Evolutionary conservation across 1,284 basidiomycete genomes (phyloP), one percentile per base, ranked within the genome.

Genomic region (Cryptococcus sp.): DNA sequence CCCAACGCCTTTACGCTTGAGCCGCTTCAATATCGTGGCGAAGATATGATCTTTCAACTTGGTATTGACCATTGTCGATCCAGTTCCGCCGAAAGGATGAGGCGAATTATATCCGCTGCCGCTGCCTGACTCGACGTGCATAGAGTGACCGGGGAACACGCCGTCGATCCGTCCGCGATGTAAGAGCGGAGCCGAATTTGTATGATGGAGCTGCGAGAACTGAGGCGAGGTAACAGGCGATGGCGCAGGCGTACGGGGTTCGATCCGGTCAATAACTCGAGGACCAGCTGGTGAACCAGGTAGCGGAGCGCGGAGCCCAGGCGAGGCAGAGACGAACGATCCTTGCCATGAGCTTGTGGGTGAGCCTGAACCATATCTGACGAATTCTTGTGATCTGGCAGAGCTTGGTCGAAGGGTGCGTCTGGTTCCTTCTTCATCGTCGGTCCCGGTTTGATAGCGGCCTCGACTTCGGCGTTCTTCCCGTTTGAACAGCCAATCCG

Each of bases 1-100:
- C 35, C 67, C 60, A 17, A 63, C 19, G 0, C 66, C 66, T 23
- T 69, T 68, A 63, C 70, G 75, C 40, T 69, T 65, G 35, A 91
- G 85, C 35, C 87, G 83, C 48, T 86, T 85, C 59, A 96, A 80
- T 35, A 96, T 86, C 15, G 89, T 89, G 55, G 86, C 88, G 73
- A 97, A 93, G 47, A 97, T 90, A 65, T 94, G 91, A 70, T 96
- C 92, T 78, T 93, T 93, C 58, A 97, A 81, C 75, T 86, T 90
- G 45, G 89, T 91, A 76, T 97, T 96, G 56, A 96, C 93, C 47
- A 87, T 85, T 1, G 93, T 96, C 16, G 90, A 91, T 0, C 93
- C 93, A 1, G 87, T 90, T 3, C 93, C 93, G 41, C 88, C 89
- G 67, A 91, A 82, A 82, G 60, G 83, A 59, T 71, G 72, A n/a